Percentiles rank a stretch among this genome's conserved stretches.
Evolutionary conservation across 2,329 filamentous ascomycete species (phyloP).

Genomic region (Colletotrichum endophyticum): DNA sequence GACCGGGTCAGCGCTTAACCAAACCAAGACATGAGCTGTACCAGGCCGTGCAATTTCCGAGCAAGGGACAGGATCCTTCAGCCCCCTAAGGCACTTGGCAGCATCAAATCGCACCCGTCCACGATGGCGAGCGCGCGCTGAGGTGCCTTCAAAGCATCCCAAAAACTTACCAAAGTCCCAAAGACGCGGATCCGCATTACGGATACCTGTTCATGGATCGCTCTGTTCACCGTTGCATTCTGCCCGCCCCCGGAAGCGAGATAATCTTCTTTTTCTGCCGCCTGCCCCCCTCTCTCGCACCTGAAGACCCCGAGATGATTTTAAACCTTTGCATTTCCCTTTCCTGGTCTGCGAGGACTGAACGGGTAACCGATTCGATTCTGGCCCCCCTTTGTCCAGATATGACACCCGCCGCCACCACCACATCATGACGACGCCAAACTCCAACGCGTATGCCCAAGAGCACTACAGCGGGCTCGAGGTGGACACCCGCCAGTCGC

Average conservation of each 20-base stretch:
- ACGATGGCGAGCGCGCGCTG: background rate
- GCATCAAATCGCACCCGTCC: background rate
- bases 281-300: background rate
- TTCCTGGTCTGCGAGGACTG: background rate
- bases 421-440: slow-evolving; percentile 4
- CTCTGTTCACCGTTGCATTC: background rate
- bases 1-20: slow-evolving; percentile 11
- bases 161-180: background rate
- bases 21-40: background rate
- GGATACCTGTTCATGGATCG: background rate
- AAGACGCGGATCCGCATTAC: background rate
- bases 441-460: background rate
- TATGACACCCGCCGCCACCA: background rate
- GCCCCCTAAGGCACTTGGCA: slow-evolving; percentile 6
- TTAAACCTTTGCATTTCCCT: background rate
- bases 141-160: background rate
- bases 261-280: background rate
- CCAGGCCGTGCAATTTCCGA: background rate
- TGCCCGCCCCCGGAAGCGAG: background rate
- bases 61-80: background rate
- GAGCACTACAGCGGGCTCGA: slow-evolving; percentile 12
- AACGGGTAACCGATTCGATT: background rate
- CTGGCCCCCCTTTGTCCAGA: background rate
- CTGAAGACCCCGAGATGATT: background rate
- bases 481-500: slow-evolving; percentile 2